Evolutionary conservation across 805 yeast species (phyloP).

Genomic region (Suhomyces tanzawaensis): DNA sequence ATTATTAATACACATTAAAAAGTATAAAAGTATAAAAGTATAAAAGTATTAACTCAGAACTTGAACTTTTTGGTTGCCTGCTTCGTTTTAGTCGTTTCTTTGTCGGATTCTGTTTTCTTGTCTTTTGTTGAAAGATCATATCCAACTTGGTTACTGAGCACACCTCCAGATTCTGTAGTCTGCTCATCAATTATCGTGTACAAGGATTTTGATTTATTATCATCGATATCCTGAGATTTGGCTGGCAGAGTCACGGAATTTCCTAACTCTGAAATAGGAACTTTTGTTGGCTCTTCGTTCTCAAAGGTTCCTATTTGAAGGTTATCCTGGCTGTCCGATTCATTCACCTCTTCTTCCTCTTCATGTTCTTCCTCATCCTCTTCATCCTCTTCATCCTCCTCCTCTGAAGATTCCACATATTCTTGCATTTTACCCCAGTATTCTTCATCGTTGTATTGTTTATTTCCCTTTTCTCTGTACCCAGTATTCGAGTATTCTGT

Average conservation of each 20-base stretch:
- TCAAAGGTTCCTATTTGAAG: conserved; percentile 19
- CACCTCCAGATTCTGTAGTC: conserved; percentile 7
- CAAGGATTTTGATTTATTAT: conserved; percentile 8
- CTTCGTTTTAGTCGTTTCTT: background rate
- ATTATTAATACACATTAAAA: background rate
- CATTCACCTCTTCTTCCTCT: conserved; percentile 48
- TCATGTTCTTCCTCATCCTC: conserved; percentile 33
- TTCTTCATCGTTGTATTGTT: conserved; percentile 10
- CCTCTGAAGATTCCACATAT: conserved; percentile 43
- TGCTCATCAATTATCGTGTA: conserved; percentile 25
- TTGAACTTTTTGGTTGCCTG: conserved; percentile 6
- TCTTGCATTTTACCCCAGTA: conserved; percentile 38
- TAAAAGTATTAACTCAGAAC: conserved; percentile 4
- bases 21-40: background rate
- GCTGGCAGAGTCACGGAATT: background rate
- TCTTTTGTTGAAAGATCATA: conserved; percentile 10
- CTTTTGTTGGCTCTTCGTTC: conserved; percentile 5
- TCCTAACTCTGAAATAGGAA: conserved; percentile 14
- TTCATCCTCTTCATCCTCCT: conserved; percentile 54
- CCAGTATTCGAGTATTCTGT: conserved; percentile 35
- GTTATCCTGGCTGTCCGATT: conserved; percentile 22
- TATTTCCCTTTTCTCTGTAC: conserved; percentile 19
- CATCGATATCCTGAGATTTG: background rate
- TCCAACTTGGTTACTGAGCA: conserved; percentile 11
- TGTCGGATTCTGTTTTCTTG: background rate